These are phyloP conservation scores for Ulmus americana DNA, from an alignment of 331 rosid genomes.

Conservation along the genomic window DNA sequence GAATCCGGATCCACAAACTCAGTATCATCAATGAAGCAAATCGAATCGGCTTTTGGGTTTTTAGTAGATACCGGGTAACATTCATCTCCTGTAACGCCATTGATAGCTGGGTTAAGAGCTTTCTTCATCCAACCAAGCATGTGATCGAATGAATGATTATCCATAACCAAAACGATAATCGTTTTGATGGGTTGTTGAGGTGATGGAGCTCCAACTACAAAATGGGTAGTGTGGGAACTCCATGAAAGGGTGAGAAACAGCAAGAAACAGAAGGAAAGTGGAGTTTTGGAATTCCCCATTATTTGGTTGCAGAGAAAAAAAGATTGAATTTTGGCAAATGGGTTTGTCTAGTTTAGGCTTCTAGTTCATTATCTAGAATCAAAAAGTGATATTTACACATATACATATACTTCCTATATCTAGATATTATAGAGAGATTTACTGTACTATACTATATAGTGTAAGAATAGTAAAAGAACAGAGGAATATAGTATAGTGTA, in stretches of 20 bases:
- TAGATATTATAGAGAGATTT: not conserved
- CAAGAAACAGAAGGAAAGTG: slow-evolving; percentile 33
- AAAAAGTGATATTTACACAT: not conserved
- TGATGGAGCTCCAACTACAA: slow-evolving; percentile 31
- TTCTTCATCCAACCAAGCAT: slow-evolving; percentile 98
- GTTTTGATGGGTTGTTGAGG: slow-evolving; percentile 68
- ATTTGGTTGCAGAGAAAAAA: slow-evolving; percentile 8
- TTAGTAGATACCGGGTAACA: slow-evolving; percentile 78
- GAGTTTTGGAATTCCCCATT: slow-evolving; percentile 32
- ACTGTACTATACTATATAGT: slow-evolving; percentile 8
- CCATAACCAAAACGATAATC: slow-evolving; percentile 84
- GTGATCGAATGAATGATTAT: slow-evolving; percentile 92
- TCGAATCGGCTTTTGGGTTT: slow-evolving; percentile 28
- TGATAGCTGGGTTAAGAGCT: slow-evolving; percentile 53
- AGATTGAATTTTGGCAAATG: slow-evolving; percentile 16
- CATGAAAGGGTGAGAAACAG: slow-evolving; percentile 45
- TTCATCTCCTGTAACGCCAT: slow-evolving; percentile 86
- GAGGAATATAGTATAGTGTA: slow-evolving; percentile 1
- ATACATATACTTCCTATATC: not conserved
- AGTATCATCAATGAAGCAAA: slow-evolving; percentile 83
- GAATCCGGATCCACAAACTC: slow-evolving; percentile 99
- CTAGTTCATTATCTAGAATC: not conserved
- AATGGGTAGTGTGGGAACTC: slow-evolving; percentile 28
- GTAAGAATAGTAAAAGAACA: not conserved
- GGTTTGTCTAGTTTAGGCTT: not conserved